A percentile compares a stretch with the other conserved stretches of the same genome.
These are phyloP conservation scores for Suhomyces bribrorum DNA, from an alignment of 1,139 yeast genomes.

Conservation along the genomic window DNA sequence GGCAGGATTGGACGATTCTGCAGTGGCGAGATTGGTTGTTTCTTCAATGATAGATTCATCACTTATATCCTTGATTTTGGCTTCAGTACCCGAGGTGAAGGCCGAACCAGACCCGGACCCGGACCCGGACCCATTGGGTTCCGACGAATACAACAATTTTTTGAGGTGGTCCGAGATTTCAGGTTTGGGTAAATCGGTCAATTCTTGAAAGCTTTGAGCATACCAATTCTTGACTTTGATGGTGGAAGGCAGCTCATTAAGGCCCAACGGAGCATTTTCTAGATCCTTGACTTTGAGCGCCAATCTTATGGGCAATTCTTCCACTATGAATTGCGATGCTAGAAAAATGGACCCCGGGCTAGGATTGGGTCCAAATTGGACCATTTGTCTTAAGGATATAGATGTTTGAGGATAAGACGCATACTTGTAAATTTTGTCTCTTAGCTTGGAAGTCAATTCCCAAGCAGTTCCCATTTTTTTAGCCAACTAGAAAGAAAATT, in stretches of 20 bases:
- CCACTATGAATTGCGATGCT: constrained; percentile 83
- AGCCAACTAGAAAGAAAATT: not conserved
- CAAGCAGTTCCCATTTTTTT: constrained; percentile 43
- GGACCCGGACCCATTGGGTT: constrained; percentile 1
- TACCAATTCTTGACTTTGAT: constrained; percentile 84
- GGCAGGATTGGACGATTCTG: constrained; percentile 40
- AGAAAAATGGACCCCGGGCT: constrained; percentile 76
- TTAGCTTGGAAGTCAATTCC: constrained; percentile 43
- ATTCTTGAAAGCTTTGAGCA: constrained; percentile 85
- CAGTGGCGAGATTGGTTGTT: constrained; percentile 31
- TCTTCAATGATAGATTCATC: constrained; percentile 15
- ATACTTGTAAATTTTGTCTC: constrained; percentile 50
- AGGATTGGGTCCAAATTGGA: constrained; percentile 83
- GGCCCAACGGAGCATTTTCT: constrained; percentile 76
- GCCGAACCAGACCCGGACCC: not conserved
- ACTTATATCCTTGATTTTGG: constrained; percentile 8
- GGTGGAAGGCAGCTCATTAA: constrained; percentile 73
- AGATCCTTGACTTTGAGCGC: constrained; percentile 86
- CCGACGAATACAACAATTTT: constrained; percentile 30
- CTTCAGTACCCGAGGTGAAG: too few relatives aligned
- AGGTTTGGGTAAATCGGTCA: constrained; percentile 59
- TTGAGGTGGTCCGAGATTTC: constrained; percentile 40
- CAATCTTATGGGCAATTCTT: constrained; percentile 82
- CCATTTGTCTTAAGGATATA: constrained; percentile 84
- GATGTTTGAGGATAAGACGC: constrained; percentile 83